These are phyloP conservation scores for Penicillium taxi DNA, from an alignment of 495 filamentous ascomycete genomes.

Conservation along the genomic window DNA sequence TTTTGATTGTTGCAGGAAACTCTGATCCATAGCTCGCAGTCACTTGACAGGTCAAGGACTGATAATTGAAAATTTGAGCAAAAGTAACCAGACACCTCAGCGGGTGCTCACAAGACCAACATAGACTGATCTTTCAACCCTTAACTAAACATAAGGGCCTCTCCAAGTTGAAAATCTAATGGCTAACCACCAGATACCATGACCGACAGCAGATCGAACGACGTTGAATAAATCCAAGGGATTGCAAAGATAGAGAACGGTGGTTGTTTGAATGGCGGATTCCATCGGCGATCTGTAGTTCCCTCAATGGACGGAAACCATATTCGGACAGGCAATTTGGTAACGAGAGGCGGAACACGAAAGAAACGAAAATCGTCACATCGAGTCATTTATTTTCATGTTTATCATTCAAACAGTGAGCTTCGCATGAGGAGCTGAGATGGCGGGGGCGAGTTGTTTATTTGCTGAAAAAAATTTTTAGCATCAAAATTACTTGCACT, in stretches of 20 bases:
- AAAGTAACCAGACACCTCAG: conserved; percentile 30
- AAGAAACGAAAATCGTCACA: conserved; percentile 31
- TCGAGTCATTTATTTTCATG: conserved; percentile 33
- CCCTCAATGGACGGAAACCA: conserved; percentile 21
- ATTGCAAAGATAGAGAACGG: conserved; percentile 18
- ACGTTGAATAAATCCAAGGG: conserved; percentile 25
- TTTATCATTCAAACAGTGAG: conserved; percentile 42
- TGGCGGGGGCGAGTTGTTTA: conserved; percentile 61
- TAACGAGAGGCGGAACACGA: conserved; percentile 27
- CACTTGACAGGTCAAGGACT: conserved; percentile 10
- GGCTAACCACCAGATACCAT: conserved; percentile 9
- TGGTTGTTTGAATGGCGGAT: conserved; percentile 28
- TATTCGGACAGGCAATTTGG: conserved; percentile 23
- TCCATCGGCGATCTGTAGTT: conserved; percentile 22
- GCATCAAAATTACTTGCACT: conserved; percentile 6
- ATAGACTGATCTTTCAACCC: conserved; percentile 28
- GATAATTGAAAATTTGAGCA: conserved; percentile 14
- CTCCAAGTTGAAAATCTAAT: conserved; percentile 19
- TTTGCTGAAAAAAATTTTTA: conserved; percentile 48
- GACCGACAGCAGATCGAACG: conserved; percentile 13
- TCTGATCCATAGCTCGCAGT: conserved; percentile 33
- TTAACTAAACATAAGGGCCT: conserved; percentile 34
- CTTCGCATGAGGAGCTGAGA: conserved; percentile 46
- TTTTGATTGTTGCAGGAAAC: conserved; percentile 31
- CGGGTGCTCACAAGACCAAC: conserved; percentile 19